Percentiles rank a stretch among this genome's conserved stretches.
phyloP scores from a whole-genome alignment of 2,329 filamentous ascomycete genomes.

The Ophiostoma novo-ulmi region DNA sequence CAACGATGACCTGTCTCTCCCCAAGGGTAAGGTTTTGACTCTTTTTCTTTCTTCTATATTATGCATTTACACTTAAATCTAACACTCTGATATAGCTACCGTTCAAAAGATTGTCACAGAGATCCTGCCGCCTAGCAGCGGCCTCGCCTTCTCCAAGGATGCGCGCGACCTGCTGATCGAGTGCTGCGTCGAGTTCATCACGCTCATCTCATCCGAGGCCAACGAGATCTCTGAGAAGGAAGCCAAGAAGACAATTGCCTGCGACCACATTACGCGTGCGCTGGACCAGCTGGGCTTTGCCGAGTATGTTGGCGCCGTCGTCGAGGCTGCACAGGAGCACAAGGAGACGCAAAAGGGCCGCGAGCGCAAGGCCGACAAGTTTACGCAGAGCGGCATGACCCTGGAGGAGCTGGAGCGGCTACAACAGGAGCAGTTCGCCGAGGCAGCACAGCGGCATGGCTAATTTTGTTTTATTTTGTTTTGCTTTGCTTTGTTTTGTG shows the following conservation, averaged over 20 bases:
- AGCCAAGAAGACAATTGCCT: constrained; percentile 97
- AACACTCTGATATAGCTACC: constrained; percentile 44
- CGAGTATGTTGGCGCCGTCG: constrained; percentile 83
- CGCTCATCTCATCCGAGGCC: constrained; percentile 93
- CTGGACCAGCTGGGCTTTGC: constrained; percentile 87
- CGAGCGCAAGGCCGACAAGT: constrained; percentile 96
- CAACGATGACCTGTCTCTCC: constrained; percentile 59
- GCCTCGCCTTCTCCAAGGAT: constrained; percentile 88
- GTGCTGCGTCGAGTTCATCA: constrained; percentile 99
- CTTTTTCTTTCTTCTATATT: background rate
- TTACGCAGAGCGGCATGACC: constrained; percentile 87
- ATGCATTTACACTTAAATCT: no score
- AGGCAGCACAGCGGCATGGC: constrained; percentile 68
- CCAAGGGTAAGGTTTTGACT: constrained; percentile 50
- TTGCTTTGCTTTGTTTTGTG: background rate
- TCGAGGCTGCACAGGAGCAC: constrained; percentile 82
- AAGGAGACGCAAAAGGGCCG: constrained; percentile 90
- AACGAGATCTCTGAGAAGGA: constrained; percentile 99
- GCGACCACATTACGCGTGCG: constrained; percentile 94
- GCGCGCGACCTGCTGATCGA: constrained; percentile 93
- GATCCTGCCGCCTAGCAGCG: constrained; percentile 70
- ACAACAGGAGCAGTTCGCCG: constrained; percentile 87
- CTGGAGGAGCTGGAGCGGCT: constrained; percentile 84
- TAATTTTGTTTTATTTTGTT: constrained; percentile 26
- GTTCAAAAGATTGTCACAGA: constrained; percentile 88